Evolutionary conservation across 2,329 filamentous ascomycete species (phyloP).

Genomic region (Didymella keratinophila): DNA sequence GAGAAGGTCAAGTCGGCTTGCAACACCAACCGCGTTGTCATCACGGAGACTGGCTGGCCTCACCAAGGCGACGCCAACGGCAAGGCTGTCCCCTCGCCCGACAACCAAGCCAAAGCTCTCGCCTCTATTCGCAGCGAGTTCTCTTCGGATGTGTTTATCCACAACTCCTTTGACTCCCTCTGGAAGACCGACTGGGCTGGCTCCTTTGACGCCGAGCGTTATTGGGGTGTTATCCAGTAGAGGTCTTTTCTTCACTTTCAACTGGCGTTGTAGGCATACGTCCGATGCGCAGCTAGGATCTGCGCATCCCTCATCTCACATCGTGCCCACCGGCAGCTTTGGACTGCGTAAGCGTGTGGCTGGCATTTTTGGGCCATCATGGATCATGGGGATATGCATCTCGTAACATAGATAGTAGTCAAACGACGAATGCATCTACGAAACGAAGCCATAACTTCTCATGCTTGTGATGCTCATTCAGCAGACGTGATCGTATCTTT

Average conservation of each 20-base stretch:
- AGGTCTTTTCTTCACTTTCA: not conserved
- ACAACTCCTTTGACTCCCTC: constrained; percentile 79
- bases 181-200: constrained; percentile 74
- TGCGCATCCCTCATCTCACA: constrained; percentile 26
- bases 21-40: constrained; percentile 67
- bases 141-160: constrained; percentile 69
- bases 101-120: constrained; percentile 72
- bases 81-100: constrained; percentile 70
- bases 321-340: constrained; percentile 24
- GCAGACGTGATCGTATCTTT: not conserved
- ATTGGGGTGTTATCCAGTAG: constrained; percentile 66
- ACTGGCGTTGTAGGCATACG: constrained; percentile 5
- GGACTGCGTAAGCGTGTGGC: constrained; percentile 23
- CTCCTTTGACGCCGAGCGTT: constrained; percentile 77
- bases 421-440: constrained; percentile 9
- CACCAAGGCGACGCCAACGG: constrained; percentile 71
- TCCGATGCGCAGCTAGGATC: constrained; percentile 19
- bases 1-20: constrained; percentile 58
- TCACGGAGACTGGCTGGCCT: constrained; percentile 89
- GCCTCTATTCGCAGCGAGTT: constrained; percentile 70
- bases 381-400: constrained; percentile 33
- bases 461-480: not conserved
- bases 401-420: constrained; percentile 43
- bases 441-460: not conserved
- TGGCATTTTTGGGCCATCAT: constrained; percentile 39